A percentile compares a stretch with the other conserved stretches of the same genome.
Conservation (phyloP, 2,329 filamentous ascomycete species). For the Phialophora chinensis region DNA sequence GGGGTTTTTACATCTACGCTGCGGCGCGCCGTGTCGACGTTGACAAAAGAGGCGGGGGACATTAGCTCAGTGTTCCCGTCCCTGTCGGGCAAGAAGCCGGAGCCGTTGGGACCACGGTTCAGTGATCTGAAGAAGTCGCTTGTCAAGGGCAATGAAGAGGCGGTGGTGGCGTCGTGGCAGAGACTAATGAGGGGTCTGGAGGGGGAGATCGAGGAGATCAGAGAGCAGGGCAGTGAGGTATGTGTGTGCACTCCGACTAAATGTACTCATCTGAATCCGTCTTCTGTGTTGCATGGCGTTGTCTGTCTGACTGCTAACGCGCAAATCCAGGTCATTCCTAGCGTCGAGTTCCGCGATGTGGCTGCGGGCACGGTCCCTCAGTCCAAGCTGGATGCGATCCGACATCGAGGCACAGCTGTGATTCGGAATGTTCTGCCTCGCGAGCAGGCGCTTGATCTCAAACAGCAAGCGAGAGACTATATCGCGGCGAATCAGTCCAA, state of each 20-base stretch:
- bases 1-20: slow-evolving; percentile 1
- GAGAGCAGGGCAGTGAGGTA: slow-evolving; percentile 50
- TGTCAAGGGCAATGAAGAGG: slow-evolving; percentile 49
- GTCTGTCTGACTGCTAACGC: background rate
- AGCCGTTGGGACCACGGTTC: slow-evolving; percentile 52
- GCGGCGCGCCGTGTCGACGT: slow-evolving; percentile 41
- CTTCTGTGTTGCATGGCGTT: background rate
- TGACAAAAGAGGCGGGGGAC: slow-evolving; percentile 53
- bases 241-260: slow-evolving; percentile 20
- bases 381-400: slow-evolving; percentile 56
- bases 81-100: slow-evolving; percentile 51
- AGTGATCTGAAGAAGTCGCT: slow-evolving; percentile 48
- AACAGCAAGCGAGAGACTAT: slow-evolving; percentile 69
- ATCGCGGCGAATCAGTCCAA: slow-evolving; percentile 63
- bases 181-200: slow-evolving; percentile 49
- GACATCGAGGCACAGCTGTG: slow-evolving; percentile 67
- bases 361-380: slow-evolving; percentile 46
- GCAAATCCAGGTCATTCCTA: slow-evolving; percentile 48
- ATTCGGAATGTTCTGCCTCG: slow-evolving; percentile 70
- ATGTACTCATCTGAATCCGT: background rate
- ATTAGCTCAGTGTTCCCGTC: slow-evolving; percentile 58
- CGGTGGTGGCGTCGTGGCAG: slow-evolving; percentile 50
- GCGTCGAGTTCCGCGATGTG: slow-evolving; percentile 51
- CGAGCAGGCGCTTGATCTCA: slow-evolving; percentile 67
- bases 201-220: slow-evolving; percentile 51